Base-by-base conservation (phyloP, 2,329 filamentous ascomycete species). In the Cytospora chrysosperma region DNA sequence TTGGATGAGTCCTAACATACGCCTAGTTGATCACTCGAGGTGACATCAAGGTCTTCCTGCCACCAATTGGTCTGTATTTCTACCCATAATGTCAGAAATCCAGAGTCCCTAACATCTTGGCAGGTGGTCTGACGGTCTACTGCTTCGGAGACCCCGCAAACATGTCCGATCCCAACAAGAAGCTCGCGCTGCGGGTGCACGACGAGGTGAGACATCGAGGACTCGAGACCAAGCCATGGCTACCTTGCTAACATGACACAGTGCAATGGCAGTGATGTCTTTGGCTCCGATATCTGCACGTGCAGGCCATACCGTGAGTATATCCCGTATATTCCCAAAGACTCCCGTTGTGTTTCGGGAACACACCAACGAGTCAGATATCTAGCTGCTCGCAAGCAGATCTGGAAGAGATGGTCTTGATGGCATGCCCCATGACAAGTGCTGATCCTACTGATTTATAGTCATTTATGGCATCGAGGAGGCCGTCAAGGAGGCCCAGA, bases 181-280 rank as follows among this genome's bases (percentile, higher is more conserved):
- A 85, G 65, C 82, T 98, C 50, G 92, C 95, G 17, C 81, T 98
- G 64, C 88, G 95, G 69, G 88, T 98, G 54, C 95, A 87, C 67
- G 85, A 87, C 68, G 85, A 87, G 79, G 83, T 84, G 73, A 68
- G 75, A 65, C 61, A 62, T 28, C 47, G 21, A n/a, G 24, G 27
- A 19, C n/a, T 37, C 40, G 43, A 54, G 43, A 8, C n/a, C 0
- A 40, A 4, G 9, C 17, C 19, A 30, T 32, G 53, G 19, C 19
- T 17, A 27, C 15, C 17, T 21, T 57, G 32, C 43, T 58, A 24
- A 65, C 43, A 51, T 32, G 51, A 43, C 17, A 21, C 64, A 85
- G 81, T 98, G 95, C 78, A 98, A 98, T 73, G 95, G 95, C 63
- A 96, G 91, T 74, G 95, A 99, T 77, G 95, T 98, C 51, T 99